A percentile compares a stretch with the other conserved stretches of the same genome.
These are phyloP conservation scores for Daldinia grandis DNA, from an alignment of 495 filamentous ascomycete species.

Conservation along the genomic window DNA sequence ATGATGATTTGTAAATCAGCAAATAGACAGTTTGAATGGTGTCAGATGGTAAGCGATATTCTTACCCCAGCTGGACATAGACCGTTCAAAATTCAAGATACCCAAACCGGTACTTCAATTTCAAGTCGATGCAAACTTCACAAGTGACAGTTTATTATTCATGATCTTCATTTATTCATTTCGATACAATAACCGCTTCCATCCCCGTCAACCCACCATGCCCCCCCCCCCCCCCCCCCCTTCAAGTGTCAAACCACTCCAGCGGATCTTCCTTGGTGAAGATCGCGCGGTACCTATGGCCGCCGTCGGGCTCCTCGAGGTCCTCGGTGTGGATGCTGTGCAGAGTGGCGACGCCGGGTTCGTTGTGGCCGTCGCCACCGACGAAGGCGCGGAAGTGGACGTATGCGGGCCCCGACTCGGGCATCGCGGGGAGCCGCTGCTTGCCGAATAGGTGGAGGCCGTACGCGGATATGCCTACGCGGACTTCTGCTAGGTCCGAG, in stretches of 20 bases:
- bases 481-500: slow-evolving; percentile 58
- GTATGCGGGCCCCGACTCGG: slow-evolving; percentile 53
- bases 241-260: slow-evolving; percentile 66
- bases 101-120: slow-evolving; percentile 18
- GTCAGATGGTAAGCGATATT: not conserved
- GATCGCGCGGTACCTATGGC: slow-evolving; percentile 60
- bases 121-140: not conserved
- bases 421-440: slow-evolving; percentile 57
- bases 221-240: not conserved
- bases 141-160: not conserved
- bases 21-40: not conserved
- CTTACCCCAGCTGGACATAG: slow-evolving; percentile 6
- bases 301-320: slow-evolving; percentile 54
- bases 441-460: slow-evolving; percentile 67
- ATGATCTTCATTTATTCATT: slow-evolving; percentile 2
- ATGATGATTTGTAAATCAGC: slow-evolving; percentile 17
- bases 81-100: slow-evolving; percentile 32
- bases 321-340: slow-evolving; percentile 65
- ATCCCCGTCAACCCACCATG: not conserved
- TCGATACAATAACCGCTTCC: not conserved
- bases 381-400: slow-evolving; percentile 63
- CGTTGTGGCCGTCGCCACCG: slow-evolving; percentile 53
- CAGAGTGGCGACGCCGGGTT: slow-evolving; percentile 55
- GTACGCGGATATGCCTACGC: slow-evolving; percentile 62
- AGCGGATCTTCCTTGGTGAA: slow-evolving; percentile 61